These are phyloP conservation scores for Lasiosphaeriaceae sp. DNA, from an alignment of 495 filamentous ascomycete species.

Conservation along the genomic window DNA sequence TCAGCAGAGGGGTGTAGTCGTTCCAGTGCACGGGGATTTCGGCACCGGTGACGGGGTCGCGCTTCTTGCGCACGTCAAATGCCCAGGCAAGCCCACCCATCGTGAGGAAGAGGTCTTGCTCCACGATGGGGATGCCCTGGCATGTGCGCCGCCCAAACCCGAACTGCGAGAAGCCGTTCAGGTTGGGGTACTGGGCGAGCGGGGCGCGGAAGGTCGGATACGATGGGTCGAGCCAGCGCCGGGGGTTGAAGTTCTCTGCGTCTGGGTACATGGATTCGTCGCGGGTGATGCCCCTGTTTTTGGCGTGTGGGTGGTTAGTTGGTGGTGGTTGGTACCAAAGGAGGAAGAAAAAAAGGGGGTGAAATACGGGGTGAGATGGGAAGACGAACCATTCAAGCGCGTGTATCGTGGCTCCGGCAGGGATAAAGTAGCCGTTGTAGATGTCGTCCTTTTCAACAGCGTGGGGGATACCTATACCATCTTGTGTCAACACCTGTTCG, in stretches of 20 bases:
- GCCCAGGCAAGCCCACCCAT: constrained; percentile 60
- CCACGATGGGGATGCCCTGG: constrained; percentile 53
- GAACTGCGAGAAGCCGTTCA: constrained; percentile 53
- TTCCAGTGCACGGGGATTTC: constrained; percentile 46
- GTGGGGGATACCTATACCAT: constrained; percentile 51
- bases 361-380: neutral
- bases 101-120: constrained; percentile 52
- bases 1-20: constrained; percentile 50
- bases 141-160: constrained; percentile 60
- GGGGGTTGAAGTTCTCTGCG: constrained; percentile 56
- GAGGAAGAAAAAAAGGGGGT: neutral
- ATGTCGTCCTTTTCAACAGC: constrained; percentile 49
- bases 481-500: neutral
- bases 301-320: constrained; percentile 14
- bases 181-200: constrained; percentile 49
- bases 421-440: constrained; percentile 55
- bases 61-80: constrained; percentile 47
- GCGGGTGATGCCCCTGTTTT: constrained; percentile 55
- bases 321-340: neutral
- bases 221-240: constrained; percentile 46
- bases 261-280: constrained; percentile 56
- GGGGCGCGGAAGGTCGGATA: constrained; percentile 55
- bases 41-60: constrained; percentile 25
- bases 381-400: constrained; percentile 49
- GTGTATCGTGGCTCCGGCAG: constrained; percentile 53